These are phyloP conservation scores for Cladosporium sp. DNA, from an alignment of 2,329 filamentous ascomycete species.

Conservation along the genomic window DNA sequence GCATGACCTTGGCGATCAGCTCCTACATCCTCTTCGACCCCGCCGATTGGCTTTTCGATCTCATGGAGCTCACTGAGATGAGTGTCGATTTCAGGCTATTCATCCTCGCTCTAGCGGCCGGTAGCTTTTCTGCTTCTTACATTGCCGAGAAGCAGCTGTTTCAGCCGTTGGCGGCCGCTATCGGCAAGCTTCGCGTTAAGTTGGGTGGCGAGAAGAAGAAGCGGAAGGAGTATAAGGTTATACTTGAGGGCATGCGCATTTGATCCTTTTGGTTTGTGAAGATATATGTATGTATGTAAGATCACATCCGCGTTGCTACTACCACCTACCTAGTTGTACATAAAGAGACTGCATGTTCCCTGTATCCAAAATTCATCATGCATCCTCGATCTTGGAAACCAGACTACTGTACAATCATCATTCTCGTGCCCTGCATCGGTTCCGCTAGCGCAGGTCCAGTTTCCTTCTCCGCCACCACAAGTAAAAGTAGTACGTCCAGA, in stretches of 20 bases:
- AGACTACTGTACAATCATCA: neutral
- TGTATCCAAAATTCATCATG: neutral
- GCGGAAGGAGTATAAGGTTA: constrained; percentile 84
- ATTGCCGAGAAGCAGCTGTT: constrained; percentile 72
- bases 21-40: constrained; percentile 81
- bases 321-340: neutral
- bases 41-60: constrained; percentile 63
- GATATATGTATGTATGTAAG: neutral
- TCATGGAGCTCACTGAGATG: constrained; percentile 88
- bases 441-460: neutral
- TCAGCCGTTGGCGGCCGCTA: constrained; percentile 64
- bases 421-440: neutral
- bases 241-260: constrained; percentile 62
- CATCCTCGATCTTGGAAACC: neutral
- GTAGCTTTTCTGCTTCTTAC: constrained; percentile 71
- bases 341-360: neutral
- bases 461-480: neutral
- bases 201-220: constrained; percentile 67
- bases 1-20: constrained; percentile 66
- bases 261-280: constrained; percentile 19
- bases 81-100: constrained; percentile 71
- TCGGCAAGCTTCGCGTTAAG: constrained; percentile 64
- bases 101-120: constrained; percentile 68
- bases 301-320: neutral
- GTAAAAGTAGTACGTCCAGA: neutral